Percentiles rank a stretch among this genome's conserved stretches.
These are phyloP conservation scores for Fennellomyces sp. DNA, from an alignment of 371 early-diverging fungal genomes.

Conservation along the genomic window DNA sequence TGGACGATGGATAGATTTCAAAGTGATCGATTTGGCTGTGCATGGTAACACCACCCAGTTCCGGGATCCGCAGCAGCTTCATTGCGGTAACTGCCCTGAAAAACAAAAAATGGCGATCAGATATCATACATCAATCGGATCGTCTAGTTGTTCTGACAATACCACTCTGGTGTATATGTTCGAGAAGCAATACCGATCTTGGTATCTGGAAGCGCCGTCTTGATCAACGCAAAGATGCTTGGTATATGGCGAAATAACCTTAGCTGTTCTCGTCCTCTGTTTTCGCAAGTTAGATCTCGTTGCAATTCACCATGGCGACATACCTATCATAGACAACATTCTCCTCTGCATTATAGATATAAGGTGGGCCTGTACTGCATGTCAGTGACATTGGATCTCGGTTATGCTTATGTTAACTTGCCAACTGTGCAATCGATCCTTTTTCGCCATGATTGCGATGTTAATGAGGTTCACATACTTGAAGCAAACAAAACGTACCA, in stretches of 20 bases:
- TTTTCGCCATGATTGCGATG: neutral
- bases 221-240: conserved; percentile 36
- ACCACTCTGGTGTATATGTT: conserved; percentile 55
- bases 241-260: conserved; percentile 38
- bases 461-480: too few species aligned
- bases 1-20: conserved; percentile 51
- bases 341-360: neutral
- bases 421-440: conserved; percentile 48
- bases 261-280: neutral
- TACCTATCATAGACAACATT: conserved; percentile 16
- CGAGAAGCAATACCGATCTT: conserved; percentile 56
- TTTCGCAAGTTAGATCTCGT: too few species aligned
- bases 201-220: conserved; percentile 28
- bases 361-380: neutral
- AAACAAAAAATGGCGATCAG: neutral
- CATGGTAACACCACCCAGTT: conserved; percentile 23
- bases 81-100: conserved; percentile 30
- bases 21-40: conserved; percentile 32
- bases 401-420: neutral
- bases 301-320: too few species aligned
- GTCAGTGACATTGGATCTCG: neutral
- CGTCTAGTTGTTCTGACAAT: too few species aligned
- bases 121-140: neutral
- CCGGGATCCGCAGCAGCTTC: conserved; percentile 26
- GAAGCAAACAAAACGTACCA: conserved; percentile 38